Base-by-base conservation (phyloP, 345 rosid genomes). In the Syzygium oleosum region DNA sequence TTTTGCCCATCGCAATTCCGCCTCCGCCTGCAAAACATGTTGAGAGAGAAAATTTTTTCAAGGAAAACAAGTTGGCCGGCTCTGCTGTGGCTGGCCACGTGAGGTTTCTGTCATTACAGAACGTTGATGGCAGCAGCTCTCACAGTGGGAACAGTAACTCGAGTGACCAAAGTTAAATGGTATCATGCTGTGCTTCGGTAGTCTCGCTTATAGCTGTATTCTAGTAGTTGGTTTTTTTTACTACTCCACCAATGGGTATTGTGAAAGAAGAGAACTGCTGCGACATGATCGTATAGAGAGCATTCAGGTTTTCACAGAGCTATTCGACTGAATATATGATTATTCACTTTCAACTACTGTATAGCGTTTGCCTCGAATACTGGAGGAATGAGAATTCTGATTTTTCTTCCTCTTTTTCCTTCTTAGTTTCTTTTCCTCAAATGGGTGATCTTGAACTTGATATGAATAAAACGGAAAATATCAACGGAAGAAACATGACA, bases 21-120 rank as follows among this genome's bases (percentile, higher is more conserved):
- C 99, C 99, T 12, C 99, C 99, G 19, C 99, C 99, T 78, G 94
- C 99, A 84, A 96, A 96, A 90, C 98, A 94, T 41, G 16, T 92
- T 14, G 99, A 98, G 91, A 94, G 99, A 93, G 98, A 98, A 88
- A 95, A 61, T n/a, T 98, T 96, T 92, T 98, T 98, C 87, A 92
- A 94, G 97, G 98, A 95, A 88, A 96, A 95, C 87, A 96, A 92
- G 91, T 91, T 87, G 6, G 98, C 94, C 22, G 93, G 96, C 56
- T 92, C 96, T 7, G 91, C 88, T 31, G 84, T 93, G 84, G 87
- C 93, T 46, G 95, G 93, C 86, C 98, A 95, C 78, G 91, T 94
- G 96, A 95, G 96, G 90, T 94, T 92, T 63, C 94, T 95, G 77
- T 94, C 99, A 22, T 91, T 98, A 88, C 95, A 96, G 90, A 96